Conservation (phyloP, 2,329 filamentous ascomycete genomes). For the Malbranchea zuffiana region DNA sequence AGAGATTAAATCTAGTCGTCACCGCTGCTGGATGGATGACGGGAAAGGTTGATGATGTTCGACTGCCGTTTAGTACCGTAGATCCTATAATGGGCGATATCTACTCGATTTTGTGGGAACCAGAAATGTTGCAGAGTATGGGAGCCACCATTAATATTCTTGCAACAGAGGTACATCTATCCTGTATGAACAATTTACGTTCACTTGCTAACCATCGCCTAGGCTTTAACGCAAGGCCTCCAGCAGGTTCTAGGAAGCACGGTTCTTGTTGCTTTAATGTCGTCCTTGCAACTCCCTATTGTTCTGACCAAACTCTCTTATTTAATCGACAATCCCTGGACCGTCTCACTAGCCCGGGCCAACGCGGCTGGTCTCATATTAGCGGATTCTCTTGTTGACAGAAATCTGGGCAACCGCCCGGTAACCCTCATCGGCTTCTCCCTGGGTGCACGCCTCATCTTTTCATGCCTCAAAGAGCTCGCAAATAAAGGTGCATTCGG, state of each 20-base stretch:
- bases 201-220: conserved; percentile 16
- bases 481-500: conserved; percentile 73
- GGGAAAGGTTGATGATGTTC: conserved; percentile 91
- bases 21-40: conserved; percentile 98
- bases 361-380: conserved; percentile 82
- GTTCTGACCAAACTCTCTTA: conserved; percentile 90
- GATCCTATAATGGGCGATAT: conserved; percentile 97
- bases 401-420: conserved; percentile 80
- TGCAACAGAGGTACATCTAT: conserved; percentile 68
- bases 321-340: conserved; percentile 97
- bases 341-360: conserved; percentile 85
- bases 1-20: conserved; percentile 87
- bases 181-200: not conserved
- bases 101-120: conserved; percentile 95
- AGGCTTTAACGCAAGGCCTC: conserved; percentile 90
- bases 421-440: conserved; percentile 94
- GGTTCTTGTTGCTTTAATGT: conserved; percentile 79
- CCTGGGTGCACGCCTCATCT: conserved; percentile 82
- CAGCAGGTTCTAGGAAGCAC: conserved; percentile 92
- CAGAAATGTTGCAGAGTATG: conserved; percentile 95
- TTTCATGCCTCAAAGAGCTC: conserved; percentile 79
- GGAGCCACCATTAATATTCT: conserved; percentile 98
- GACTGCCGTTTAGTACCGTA: conserved; percentile 88
- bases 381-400: conserved; percentile 84
- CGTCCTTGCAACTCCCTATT: conserved; percentile 81